Percentiles rank a stretch among this genome's conserved stretches.
phyloP scores from a whole-genome alignment of 352 stramenopile species.

The Phytopythium sindhum region DNA sequence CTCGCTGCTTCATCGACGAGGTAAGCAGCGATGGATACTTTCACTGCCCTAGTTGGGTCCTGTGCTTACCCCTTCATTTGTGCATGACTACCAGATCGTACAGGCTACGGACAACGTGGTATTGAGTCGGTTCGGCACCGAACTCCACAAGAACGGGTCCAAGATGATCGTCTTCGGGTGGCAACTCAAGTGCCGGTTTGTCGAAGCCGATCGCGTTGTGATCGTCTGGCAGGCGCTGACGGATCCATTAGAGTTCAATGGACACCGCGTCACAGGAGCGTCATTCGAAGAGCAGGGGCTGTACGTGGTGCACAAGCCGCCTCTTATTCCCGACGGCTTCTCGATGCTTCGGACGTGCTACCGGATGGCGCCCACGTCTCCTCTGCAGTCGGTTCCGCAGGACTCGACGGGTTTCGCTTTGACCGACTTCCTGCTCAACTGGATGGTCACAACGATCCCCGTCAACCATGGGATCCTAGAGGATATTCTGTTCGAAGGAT shows the following conservation, averaged over 20 bases:
- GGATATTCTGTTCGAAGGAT: constrained; percentile 1
- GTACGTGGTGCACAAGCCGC: background rate
- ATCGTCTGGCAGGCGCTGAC: constrained; percentile 20
- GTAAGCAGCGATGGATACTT: background rate
- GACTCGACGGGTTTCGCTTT: background rate
- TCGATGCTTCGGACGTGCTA: constrained; percentile 30
- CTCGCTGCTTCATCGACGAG: constrained; percentile 1
- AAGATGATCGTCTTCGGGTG: background rate
- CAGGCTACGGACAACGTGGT: constrained; percentile 13
- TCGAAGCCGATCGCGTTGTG: constrained; percentile 7
- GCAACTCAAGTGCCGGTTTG: constrained; percentile 1
- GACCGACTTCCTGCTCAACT: constrained; percentile 12
- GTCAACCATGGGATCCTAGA: constrained; percentile 13
- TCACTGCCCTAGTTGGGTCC: background rate
- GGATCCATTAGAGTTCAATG: constrained; percentile 35
- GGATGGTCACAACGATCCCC: constrained; percentile 11
- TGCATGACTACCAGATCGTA: background rate
- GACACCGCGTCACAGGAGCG: constrained; percentile 20
- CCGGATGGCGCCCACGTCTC: constrained; percentile 27
- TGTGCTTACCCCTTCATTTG: background rate
- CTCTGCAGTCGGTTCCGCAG: background rate
- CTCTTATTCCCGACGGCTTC: constrained; percentile 17
- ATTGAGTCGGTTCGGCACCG: constrained; percentile 17
- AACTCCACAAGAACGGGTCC: constrained; percentile 11
- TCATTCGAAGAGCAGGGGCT: constrained; percentile 27